Evolutionary conservation across 2,329 filamentous ascomycete species (phyloP), one percentile per base, ranked within the genome.

Genomic region (Scleromitrula shiraiana): DNA sequence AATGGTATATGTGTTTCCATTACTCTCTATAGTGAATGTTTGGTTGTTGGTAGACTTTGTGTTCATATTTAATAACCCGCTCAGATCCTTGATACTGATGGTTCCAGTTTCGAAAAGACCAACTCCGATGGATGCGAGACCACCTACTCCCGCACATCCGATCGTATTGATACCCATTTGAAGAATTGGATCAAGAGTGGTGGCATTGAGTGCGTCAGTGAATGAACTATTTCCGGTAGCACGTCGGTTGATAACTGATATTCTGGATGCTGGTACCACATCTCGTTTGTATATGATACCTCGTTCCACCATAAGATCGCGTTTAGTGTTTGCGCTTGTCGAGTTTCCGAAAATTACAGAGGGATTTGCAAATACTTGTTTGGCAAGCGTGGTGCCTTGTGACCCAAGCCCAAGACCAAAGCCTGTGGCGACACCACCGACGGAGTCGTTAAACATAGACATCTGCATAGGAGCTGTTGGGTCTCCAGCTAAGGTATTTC

Each of bases 331-430:
- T n/a, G n/a, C n/a, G n/a, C n/a, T n/a, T n/a, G 33, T 36, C 4
- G 17, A 5, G 10, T 15, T 36, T 5, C 33, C 33, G 20, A 19
- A 7, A 20, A 36, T 10, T 20, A 20, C 17, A 2, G 33, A 19
- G 3, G 56, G 47, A 23, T 63, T 57, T 7, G 55, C 52, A 6
- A 67, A 27, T 3, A 68, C 52, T 49, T 61, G 56, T 27, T 62
- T 59, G 5, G 56, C 56, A 3, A 65, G 55, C 10, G 65, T 45
- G 2, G 66, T 60, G 5, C 61, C 65, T 27, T 66, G 61, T 2
- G 60, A 61, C 0, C 65, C 64, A 4, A 68, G 54, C 0, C 66
- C 66, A 17, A 60, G 59, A 7, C 65, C 67, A 23, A 68, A 63
- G 0, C 66, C 65, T 15, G 58, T 57, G 0, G 65, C 63, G 9